Percentiles rank a stretch among this genome's conserved stretches.
These are phyloP conservation scores for Cylindrotheca closterium DNA, from an alignment of 108 stramenopile species.

Conservation along the genomic window DNA sequence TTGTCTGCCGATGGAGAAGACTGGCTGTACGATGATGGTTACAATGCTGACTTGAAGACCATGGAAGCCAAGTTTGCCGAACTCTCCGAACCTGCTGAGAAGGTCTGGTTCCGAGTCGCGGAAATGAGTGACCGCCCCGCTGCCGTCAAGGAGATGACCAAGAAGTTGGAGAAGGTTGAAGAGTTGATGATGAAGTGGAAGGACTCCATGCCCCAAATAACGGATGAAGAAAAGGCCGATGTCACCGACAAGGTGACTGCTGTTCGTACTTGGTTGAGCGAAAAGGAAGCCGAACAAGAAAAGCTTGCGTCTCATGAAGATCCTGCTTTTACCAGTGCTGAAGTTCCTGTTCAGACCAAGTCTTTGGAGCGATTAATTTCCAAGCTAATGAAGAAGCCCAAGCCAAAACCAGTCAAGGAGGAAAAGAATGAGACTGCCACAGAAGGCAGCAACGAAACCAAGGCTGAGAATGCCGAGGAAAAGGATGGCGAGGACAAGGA, in stretches of 20 bases:
- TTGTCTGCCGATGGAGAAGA: constrained; percentile 84
- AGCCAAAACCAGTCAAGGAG: constrained; percentile 68
- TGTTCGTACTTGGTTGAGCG: constrained; percentile 74
- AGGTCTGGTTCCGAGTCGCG: constrained; percentile 75
- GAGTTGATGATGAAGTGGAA: constrained; percentile 88
- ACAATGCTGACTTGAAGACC: constrained; percentile 79
- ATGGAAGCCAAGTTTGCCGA: constrained; percentile 83
- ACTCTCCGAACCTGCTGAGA: constrained; percentile 79
- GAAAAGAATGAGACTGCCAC: constrained; percentile 51
- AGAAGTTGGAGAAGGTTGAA: constrained; percentile 64
- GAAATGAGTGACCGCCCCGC: constrained; percentile 83
- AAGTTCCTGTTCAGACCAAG: constrained; percentile 78
- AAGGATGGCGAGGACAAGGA: constrained; percentile 5
- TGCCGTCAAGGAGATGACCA: constrained; percentile 64
- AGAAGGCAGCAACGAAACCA: constrained; percentile 28
- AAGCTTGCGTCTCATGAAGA: constrained; percentile 69
- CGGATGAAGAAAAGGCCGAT: constrained; percentile 88
- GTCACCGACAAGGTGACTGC: constrained; percentile 73
- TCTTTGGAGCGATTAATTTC: constrained; percentile 59
- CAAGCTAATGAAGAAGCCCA: constrained; percentile 80
- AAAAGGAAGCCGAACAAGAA: constrained; percentile 73
- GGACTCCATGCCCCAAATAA: constrained; percentile 81
- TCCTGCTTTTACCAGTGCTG: constrained; percentile 80
- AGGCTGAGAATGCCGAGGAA: constrained; percentile 22
- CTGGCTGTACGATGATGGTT: constrained; percentile 97